Evolutionary conservation across 148 eudicot genomes (phyloP).

Genomic region (Bassia scoparia): DNA sequence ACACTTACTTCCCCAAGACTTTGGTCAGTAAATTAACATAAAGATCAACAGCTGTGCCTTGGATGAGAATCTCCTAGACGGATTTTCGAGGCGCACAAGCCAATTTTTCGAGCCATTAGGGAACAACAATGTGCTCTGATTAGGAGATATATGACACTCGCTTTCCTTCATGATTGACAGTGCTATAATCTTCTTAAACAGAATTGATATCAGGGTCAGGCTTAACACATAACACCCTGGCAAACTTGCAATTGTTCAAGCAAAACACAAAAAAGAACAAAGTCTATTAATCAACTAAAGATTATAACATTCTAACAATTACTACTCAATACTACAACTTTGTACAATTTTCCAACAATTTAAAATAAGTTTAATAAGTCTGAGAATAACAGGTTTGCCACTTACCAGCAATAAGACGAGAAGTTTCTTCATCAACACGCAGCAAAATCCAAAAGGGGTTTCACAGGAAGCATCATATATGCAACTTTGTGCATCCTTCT

Average conservation of each 20-base stretch:
- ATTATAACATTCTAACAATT: too few species aligned
- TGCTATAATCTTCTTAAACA: constrained; percentile 38
- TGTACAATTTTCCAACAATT: neutral
- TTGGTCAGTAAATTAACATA: constrained; percentile 45
- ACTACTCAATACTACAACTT: neutral
- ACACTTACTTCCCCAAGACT: constrained; percentile 75
- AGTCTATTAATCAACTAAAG: too few species aligned
- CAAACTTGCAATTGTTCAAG: constrained; percentile 35
- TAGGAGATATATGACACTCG: constrained; percentile 14
- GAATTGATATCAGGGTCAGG: constrained; percentile 54
- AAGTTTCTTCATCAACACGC: constrained; percentile 27
- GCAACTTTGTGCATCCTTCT: constrained; percentile 49
- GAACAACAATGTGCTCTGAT: constrained; percentile 38
- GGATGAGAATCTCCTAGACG: constrained; percentile 39
- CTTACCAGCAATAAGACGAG: constrained; percentile 51
- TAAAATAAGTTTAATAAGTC: neutral
- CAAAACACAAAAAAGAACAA: neutral
- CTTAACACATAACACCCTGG: constrained; percentile 62
- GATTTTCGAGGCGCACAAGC: constrained; percentile 63
- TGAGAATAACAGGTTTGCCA: neutral
- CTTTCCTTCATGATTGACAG: constrained; percentile 24
- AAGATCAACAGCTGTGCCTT: constrained; percentile 59
- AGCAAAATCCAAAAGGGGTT: constrained; percentile 17
- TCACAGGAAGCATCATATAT: constrained; percentile 69
- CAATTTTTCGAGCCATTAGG: constrained; percentile 62